A percentile compares a stretch with the other conserved stretches of the same genome.
Conservation (phyloP, 352 stramenopile genomes). For the Peronosclerospora sorghi region DNA sequence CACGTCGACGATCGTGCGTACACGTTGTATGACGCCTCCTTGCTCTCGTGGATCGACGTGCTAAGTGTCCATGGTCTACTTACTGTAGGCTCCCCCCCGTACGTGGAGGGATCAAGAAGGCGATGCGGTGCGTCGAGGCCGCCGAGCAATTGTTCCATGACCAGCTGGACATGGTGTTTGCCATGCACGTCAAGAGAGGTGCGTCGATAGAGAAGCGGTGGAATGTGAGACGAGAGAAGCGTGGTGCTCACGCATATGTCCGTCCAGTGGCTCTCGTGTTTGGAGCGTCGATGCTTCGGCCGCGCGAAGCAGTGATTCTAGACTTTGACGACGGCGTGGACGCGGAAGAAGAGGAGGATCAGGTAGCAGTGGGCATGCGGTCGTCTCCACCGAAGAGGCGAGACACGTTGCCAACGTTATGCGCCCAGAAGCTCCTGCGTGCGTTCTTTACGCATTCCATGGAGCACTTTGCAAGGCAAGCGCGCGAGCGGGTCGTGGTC, state of each 20-base stretch:
- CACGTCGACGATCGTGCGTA: constrained; percentile 5
- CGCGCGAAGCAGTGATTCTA: constrained; percentile 38
- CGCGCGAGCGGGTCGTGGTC: not conserved
- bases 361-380: not conserved
- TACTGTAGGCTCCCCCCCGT: constrained; percentile 16
- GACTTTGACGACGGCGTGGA: constrained; percentile 24
- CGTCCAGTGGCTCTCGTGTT: constrained; percentile 48
- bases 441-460: constrained; percentile 25
- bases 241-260: constrained; percentile 3
- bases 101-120: constrained; percentile 31
- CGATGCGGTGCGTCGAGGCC: constrained; percentile 31
- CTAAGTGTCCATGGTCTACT: not conserved
- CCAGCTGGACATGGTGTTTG: constrained; percentile 27
- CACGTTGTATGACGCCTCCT: not conserved
- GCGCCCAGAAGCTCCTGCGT: constrained; percentile 56
- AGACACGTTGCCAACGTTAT: constrained; percentile 31
- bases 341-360: constrained; percentile 1
- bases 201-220: not conserved
- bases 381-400: constrained; percentile 8
- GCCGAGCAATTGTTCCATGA: constrained; percentile 20
- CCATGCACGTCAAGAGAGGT: constrained; percentile 26
- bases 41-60: not conserved
- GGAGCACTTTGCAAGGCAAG: constrained; percentile 29
- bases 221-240: not conserved
- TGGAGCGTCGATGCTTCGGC: constrained; percentile 39